These are phyloP conservation scores for Candida gorgasii DNA, from an alignment of 805 yeast species.

Conservation along the genomic window DNA sequence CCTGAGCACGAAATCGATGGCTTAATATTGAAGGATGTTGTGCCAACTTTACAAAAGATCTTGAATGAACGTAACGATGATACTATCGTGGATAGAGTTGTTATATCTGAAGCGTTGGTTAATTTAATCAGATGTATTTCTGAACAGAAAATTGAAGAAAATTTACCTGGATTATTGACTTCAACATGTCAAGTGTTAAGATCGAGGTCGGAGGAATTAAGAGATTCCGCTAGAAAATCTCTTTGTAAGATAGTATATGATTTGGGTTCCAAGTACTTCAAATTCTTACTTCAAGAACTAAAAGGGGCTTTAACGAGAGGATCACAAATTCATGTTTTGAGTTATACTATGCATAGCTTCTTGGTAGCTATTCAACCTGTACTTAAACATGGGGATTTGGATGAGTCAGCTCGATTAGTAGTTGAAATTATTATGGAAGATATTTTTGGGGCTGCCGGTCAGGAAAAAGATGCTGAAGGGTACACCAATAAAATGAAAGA, in stretches of 20 bases:
- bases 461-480: conserved; percentile 93
- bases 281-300: conserved; percentile 76
- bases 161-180: conserved; percentile 81
- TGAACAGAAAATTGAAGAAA: conserved; percentile 51
- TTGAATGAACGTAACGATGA: conserved; percentile 71
- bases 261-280: conserved; percentile 73
- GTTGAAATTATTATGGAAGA: conserved; percentile 87
- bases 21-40: conserved; percentile 54
- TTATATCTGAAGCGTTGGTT: conserved; percentile 78
- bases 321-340: conserved; percentile 89
- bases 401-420: conserved; percentile 59
- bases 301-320: conserved; percentile 81
- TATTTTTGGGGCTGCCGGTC: conserved; percentile 86
- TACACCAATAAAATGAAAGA: conserved; percentile 85
- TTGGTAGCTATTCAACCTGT: conserved; percentile 51
- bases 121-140: conserved; percentile 65
- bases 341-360: conserved; percentile 80
- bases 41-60: conserved; percentile 61
- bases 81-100: conserved; percentile 72
- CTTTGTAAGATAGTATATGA: conserved; percentile 62
- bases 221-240: conserved; percentile 82
- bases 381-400: conserved; percentile 71
- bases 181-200: conserved; percentile 87
- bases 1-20: conserved; percentile 26
- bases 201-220: conserved; percentile 79